These are phyloP conservation scores for Tuctoria greenei DNA, from an alignment of 176 grass and related monocot genomes.

Conservation along the genomic window DNA sequence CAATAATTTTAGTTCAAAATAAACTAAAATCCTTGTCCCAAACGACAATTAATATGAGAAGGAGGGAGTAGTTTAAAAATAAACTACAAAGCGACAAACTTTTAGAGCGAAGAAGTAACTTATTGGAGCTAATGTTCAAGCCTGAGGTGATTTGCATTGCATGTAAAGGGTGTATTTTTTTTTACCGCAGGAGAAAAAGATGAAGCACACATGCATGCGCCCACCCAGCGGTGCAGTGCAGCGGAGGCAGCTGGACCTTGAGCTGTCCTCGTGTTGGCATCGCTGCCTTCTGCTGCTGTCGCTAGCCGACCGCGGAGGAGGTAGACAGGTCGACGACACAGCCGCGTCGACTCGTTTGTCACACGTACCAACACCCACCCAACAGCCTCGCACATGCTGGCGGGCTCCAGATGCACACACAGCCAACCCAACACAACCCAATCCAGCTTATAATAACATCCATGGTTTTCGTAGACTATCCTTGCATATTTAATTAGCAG, in stretches of 20 bases:
- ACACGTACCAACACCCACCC: neutral
- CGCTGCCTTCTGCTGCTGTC: neutral
- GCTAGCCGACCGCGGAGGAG: neutral
- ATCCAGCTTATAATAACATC: no score
- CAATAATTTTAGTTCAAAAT: no score
- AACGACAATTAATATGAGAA: no score
- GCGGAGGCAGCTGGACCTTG: constrained; percentile 29
- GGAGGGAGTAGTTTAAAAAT: no score
- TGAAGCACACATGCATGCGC: neutral
- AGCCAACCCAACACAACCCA: neutral
- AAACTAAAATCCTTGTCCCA: no score
- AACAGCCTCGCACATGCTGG: neutral
- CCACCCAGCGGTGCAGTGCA: neutral
- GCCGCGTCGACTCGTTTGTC: constrained; percentile 10
- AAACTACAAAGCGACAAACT: no score
- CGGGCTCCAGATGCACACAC: no score
- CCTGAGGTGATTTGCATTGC: no score
- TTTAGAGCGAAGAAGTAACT: no score
- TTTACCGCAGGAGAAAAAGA: no score
- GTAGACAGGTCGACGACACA: constrained; percentile 31
- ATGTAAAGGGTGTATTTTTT: no score
- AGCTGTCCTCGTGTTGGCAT: constrained; percentile 27
- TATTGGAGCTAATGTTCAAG: no score
- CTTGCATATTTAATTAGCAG: neutral
- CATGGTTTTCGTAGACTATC: neutral